phyloP scores from a whole-genome alignment of 805 yeast genomes.

The Torulaspora microellipsoides region DNA sequence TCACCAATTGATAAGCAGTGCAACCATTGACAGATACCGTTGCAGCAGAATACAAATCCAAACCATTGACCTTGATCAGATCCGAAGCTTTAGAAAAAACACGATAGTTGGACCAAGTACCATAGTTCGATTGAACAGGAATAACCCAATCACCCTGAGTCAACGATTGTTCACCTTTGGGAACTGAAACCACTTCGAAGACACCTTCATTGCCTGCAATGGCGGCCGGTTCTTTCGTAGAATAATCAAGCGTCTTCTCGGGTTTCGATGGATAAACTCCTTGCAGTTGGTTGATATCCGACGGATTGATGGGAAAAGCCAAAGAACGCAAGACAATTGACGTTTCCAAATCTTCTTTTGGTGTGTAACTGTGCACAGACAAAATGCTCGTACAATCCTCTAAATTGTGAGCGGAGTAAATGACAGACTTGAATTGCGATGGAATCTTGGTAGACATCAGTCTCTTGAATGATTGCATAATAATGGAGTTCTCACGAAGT shows the following conservation, averaged over 20 bases:
- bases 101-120: slow-evolving; percentile 86
- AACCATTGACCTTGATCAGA: slow-evolving; percentile 49
- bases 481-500: neutral
- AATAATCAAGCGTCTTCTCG: slow-evolving; percentile 45
- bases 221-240: slow-evolving; percentile 63
- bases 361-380: slow-evolving; percentile 26
- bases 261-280: slow-evolving; percentile 86
- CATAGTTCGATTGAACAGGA: slow-evolving; percentile 72
- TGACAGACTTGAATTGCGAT: slow-evolving; percentile 26
- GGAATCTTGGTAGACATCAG: slow-evolving; percentile 24
- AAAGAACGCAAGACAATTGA: slow-evolving; percentile 56
- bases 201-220: slow-evolving; percentile 94
- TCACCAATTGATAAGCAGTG: slow-evolving; percentile 86
- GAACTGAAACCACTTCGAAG: slow-evolving; percentile 75
- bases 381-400: slow-evolving; percentile 30
- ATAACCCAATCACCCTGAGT: slow-evolving; percentile 82
- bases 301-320: slow-evolving; percentile 86
- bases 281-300: slow-evolving; percentile 78
- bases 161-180: slow-evolving; percentile 44
- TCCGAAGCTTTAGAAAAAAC: slow-evolving; percentile 50
- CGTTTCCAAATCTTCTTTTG: slow-evolving; percentile 23
- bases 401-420: slow-evolving; percentile 29
- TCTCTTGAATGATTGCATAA: slow-evolving; percentile 16
- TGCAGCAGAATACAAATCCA: slow-evolving; percentile 67
- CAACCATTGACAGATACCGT: slow-evolving; percentile 89